Evolutionary conservation across 352 stramenopile species (phyloP).

Genomic region (Hyaloperonospora brassicae): DNA sequence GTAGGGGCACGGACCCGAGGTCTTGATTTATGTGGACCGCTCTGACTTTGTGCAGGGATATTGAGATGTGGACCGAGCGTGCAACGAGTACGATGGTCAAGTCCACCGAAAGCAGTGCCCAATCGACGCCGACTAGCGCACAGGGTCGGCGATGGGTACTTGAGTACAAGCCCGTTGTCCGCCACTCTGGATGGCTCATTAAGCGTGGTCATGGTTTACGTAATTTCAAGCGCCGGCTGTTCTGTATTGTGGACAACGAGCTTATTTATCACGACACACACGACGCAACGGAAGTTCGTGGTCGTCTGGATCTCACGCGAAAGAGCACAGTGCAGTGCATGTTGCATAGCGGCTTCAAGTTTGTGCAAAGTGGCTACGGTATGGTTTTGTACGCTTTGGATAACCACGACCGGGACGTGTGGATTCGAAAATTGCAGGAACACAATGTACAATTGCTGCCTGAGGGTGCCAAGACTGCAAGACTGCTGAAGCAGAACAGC

Average conservation of each 20-base stretch:
- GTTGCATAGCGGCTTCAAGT: slow-evolving; percentile 67
- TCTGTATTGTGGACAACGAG: slow-evolving; percentile 80
- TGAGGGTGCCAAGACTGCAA: slow-evolving; percentile 42
- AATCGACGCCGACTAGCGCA: slow-evolving; percentile 37
- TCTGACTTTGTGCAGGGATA: slow-evolving; percentile 36
- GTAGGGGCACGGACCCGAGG: not conserved
- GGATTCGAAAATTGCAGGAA: slow-evolving; percentile 76
- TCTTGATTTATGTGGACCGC: slow-evolving; percentile 2
- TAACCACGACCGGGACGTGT: slow-evolving; percentile 69
- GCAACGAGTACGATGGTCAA: slow-evolving; percentile 69
- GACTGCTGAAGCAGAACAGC: slow-evolving; percentile 50
- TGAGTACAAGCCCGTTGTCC: slow-evolving; percentile 77
- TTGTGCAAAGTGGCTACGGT: slow-evolving; percentile 60
- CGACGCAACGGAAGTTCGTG: slow-evolving; percentile 66
- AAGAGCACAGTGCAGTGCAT: slow-evolving; percentile 59
- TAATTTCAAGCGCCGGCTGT: slow-evolving; percentile 81
- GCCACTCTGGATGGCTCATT: slow-evolving; percentile 82
- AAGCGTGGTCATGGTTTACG: slow-evolving; percentile 71
- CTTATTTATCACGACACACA: slow-evolving; percentile 83
- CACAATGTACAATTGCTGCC: slow-evolving; percentile 57
- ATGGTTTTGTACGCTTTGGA: slow-evolving; percentile 79
- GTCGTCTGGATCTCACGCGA: slow-evolving; percentile 59
- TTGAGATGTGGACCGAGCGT: slow-evolving; percentile 75
- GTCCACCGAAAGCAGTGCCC: slow-evolving; percentile 38
- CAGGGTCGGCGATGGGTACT: slow-evolving; percentile 64